Base-by-base conservation (phyloP, 768 basidiomycete genomes). In the Lactarius indigo region DNA sequence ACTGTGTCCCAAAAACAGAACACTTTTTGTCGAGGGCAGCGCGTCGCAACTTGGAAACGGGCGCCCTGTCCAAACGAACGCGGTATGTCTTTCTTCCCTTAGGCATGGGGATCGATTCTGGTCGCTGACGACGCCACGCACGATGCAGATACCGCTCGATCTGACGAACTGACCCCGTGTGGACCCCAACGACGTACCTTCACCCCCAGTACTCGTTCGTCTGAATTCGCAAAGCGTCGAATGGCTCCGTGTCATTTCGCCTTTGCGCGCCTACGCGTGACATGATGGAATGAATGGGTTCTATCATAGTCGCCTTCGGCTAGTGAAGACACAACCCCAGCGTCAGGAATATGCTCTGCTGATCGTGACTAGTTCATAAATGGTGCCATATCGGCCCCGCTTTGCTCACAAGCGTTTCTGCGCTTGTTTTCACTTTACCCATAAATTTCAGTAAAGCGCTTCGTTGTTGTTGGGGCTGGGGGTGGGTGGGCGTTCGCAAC, bases 281-380 rank as follows among this genome's bases (percentile, higher is more conserved):
- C 42, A 20, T 52, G 15, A 35, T 39, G 30, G 35, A 39, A 41
- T 61, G 7, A 1, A 12, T 47, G 47, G 58, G 57, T 73, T 88
- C 59, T 79, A 10, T 87, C 85, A 85, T 87, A 87, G 72, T 84
- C 83, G 1, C 84, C 86, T 69, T 85, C 87, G 5, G 86, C 87
- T 68, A 78, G 84, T 41, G 77, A 79, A 41, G 79, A 75, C 4
- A 84, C 80, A 9, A 78, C 80, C 8, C 78, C 72, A 35, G 55
- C n/a, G 17, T 61, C 64, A 0, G 67, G 64, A 30, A 52, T 41
- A 17, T n/a, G n/a, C 78, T 79, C 12, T 39, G 68, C 80, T 77
- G 2, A 64, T 84, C 33, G 75, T 73, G 18, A 75, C 80, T 5
- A 77, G 35, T 37, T 37, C 35, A 37, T 37, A 7, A 41, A 41